phyloP scores from a whole-genome alignment of 257 asterid genomes.

The Gentiana macrophylla region DNA sequence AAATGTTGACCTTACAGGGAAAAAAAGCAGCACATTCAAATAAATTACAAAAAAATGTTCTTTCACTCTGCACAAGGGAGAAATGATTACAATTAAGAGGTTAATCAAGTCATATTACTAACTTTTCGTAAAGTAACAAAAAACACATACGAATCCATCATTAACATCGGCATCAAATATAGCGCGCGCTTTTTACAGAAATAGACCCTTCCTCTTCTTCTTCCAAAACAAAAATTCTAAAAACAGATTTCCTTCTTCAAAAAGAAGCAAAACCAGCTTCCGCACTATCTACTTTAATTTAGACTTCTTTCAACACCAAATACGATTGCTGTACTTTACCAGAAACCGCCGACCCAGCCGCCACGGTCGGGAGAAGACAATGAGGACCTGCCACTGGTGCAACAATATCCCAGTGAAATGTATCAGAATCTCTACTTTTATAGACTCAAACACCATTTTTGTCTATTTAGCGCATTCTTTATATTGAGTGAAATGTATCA shows the following conservation, averaged over 20 bases:
- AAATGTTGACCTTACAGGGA: no score
- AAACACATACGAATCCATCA: not conserved
- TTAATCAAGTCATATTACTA: not conserved
- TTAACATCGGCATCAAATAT: slow-evolving; percentile 3
- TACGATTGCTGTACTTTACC: slow-evolving; percentile 5
- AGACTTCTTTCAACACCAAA: not conserved
- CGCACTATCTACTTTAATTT: slow-evolving; percentile 9
- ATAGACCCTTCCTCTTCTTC: slow-evolving; percentile 11
- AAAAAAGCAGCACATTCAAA: no score
- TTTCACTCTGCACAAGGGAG: no score
- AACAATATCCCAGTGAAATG: no score
- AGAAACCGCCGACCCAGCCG: slow-evolving; percentile 20
- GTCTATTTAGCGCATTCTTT: not conserved
- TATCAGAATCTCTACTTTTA: not conserved
- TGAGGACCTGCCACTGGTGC: slow-evolving; percentile 6
- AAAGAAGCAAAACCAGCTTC: slow-evolving; percentile 9
- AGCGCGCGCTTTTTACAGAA: slow-evolving; percentile 10
- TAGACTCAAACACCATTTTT: no score
- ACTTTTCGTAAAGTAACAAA: not conserved
- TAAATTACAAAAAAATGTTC: no score
- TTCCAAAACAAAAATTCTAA: slow-evolving; percentile 14
- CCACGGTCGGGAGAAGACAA: slow-evolving; percentile 3
- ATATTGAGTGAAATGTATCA: not conserved
- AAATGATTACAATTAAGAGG: no score
- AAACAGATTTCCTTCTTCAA: slow-evolving; percentile 8